Evolutionary conservation across 805 yeast genomes (phyloP).

Genomic region (Yamadazyma takamatsuzukensis): DNA sequence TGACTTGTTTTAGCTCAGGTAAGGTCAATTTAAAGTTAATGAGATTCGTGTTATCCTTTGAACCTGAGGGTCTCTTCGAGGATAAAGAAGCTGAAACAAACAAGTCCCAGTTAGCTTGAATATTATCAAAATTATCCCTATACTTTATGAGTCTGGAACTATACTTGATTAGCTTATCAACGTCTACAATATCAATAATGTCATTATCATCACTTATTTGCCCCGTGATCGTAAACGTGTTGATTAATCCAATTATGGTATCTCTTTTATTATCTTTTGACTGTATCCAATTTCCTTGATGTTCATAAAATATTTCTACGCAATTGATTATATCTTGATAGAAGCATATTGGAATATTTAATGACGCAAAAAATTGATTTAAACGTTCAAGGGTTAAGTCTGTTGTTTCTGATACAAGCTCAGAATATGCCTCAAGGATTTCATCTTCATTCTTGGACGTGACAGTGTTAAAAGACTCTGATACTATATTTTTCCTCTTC

Average conservation of each 20-base stretch:
- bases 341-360: conserved; percentile 30
- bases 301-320: conserved; percentile 30
- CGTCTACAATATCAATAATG: conserved; percentile 37
- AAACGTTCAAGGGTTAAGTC: conserved; percentile 28
- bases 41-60: too few relatives aligned
- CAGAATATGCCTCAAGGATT: conserved; percentile 29
- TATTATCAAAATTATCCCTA: conserved; percentile 25
- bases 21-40: conserved; percentile 19
- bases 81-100: conserved; percentile 25
- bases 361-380: conserved; percentile 18
- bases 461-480: conserved; percentile 13
- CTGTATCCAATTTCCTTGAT: conserved; percentile 11
- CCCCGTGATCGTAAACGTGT: conserved; percentile 22
- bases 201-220: conserved; percentile 13
- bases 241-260: conserved; percentile 7
- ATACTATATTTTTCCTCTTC: conserved; percentile 6
- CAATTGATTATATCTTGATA: conserved; percentile 27
- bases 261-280: conserved; percentile 8
- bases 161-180: conserved; percentile 33
- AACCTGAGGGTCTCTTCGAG: not conserved
- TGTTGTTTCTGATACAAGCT: conserved; percentile 16
- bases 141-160: conserved; percentile 27
- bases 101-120: conserved; percentile 30
- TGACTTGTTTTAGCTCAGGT: conserved; percentile 28
- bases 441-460: conserved; percentile 29